Conservation (phyloP, 306 rosid genomes). For the Quercus dentata region DNA sequence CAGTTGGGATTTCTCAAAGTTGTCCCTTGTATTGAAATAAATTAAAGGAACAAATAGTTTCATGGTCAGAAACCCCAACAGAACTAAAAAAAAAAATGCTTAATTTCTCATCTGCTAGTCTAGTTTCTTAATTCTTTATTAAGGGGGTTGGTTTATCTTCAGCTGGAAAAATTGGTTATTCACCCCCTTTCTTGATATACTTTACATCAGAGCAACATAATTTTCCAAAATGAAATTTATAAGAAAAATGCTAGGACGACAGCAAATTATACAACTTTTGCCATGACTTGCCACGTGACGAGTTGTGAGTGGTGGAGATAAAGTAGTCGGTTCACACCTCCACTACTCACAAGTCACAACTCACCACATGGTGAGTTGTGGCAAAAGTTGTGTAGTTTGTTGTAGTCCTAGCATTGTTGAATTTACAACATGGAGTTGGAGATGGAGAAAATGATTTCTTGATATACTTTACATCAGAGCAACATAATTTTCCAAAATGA, state of each 20-base stretch:
- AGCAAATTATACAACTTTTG: no score
- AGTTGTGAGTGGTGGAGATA: no score
- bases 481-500: neutral
- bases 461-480: neutral
- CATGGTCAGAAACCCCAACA: neutral
- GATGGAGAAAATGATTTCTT: neutral
- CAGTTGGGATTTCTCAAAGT: neutral
- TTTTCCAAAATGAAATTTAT: neutral
- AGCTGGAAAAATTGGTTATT: neutral
- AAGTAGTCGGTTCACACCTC: no score
- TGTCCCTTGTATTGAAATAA: neutral
- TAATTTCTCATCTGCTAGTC: neutral
- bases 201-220: neutral
- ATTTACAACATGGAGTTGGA: no score
- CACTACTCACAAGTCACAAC: no score
- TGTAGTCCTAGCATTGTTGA: no score
- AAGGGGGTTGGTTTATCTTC: neutral
- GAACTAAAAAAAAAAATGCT: neutral
- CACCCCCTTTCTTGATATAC: neutral
- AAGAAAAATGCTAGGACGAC: no score
- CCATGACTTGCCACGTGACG: no score
- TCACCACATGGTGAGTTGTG: no score
- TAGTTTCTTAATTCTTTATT: neutral
- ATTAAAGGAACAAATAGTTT: neutral
- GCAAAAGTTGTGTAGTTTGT: no score